These are phyloP conservation scores for Diaporthe humulicola DNA, from an alignment of 2,329 filamentous ascomycete species.

Conservation along the genomic window DNA sequence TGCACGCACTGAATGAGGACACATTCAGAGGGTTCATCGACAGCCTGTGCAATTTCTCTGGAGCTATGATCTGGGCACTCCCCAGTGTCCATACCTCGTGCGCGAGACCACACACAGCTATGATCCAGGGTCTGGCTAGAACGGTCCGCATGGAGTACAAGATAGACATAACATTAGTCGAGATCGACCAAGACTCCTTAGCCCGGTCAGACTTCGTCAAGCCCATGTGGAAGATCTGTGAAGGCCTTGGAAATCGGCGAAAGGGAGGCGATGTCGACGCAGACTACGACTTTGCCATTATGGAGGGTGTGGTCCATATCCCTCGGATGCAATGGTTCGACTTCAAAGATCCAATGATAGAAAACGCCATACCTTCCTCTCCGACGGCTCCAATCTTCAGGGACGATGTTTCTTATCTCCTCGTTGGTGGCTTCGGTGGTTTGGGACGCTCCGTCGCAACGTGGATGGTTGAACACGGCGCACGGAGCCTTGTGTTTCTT, in stretches of 20 bases:
- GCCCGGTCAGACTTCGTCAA: not conserved
- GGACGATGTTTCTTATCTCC: not conserved
- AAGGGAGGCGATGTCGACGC: not conserved
- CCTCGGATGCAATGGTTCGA: constrained; percentile 13
- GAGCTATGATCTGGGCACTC: not conserved
- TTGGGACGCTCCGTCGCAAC: not conserved
- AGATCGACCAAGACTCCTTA: not conserved
- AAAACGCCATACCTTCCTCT: not conserved
- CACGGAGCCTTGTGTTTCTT: constrained; percentile 14
- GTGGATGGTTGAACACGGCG: constrained; percentile 22
- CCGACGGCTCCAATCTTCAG: not conserved
- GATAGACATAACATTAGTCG: not conserved
- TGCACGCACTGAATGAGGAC: not conserved
- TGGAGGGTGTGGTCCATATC: not conserved
- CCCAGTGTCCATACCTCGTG: not conserved
- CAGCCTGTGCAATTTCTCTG: not conserved
- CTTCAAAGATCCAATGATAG: not conserved
- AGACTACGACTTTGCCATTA: not conserved
- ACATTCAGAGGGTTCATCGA: not conserved
- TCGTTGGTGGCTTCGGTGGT: constrained; percentile 10
- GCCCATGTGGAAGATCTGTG: not conserved
- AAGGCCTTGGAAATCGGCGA: not conserved
- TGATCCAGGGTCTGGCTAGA: not conserved
- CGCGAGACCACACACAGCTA: not conserved
- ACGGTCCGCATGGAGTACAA: not conserved